Base-by-base conservation (phyloP, 345 rosid genomes). In the Pistacia atlantica region DNA sequence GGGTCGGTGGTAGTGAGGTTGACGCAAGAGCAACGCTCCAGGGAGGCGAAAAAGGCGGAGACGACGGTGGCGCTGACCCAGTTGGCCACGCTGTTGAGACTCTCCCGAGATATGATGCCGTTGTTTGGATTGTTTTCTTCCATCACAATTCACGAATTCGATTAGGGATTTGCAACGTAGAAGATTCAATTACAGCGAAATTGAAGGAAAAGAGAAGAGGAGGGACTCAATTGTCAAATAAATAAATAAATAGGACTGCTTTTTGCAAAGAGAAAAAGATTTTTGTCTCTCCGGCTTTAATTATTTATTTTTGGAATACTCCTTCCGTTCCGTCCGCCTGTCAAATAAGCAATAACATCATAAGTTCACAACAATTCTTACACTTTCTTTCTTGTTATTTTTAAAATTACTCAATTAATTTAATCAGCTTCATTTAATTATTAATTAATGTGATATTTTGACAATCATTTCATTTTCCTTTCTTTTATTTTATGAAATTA, bases 21-120 rank as follows among this genome's bases (percentile, higher is more conserved):
- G 77, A 95, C 97, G 83, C 98, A 92, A 57, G 97, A 84, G 86
- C 86, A 94, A 25, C 97, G 98, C 77, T 94, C 97, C 4, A 93
- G 90, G 35, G 97, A 95, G 2, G 92, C 88, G 83, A 95, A 95
- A 84, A 93, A 95, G 75, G 97, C 97, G 82, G 95, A 85, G 71
- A 84, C 82, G 0, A 95, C 95, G 77, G 90, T 79, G 83, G 92
- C 64, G 85, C 95, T 80, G 76, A 92, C 83, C 97, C 97, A 90
- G 83, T 68, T 80, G 20, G 97, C 93, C 68, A 89, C 86, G 54
- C 79, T 81, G 76, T 86, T 91, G 1, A 90, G 78, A 70, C 85
- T 87, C 63, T 85, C 89, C 10, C 84, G 63, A 16, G 86, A 86
- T 14, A 83, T 71, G 59, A 80, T 85, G 87, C 85, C 72, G 33